Percentiles rank a stretch among this genome's conserved stretches.
phyloP scores from a whole-genome alignment of 768 basidiomycete species.

The Rhizopogon vulgaris region DNA sequence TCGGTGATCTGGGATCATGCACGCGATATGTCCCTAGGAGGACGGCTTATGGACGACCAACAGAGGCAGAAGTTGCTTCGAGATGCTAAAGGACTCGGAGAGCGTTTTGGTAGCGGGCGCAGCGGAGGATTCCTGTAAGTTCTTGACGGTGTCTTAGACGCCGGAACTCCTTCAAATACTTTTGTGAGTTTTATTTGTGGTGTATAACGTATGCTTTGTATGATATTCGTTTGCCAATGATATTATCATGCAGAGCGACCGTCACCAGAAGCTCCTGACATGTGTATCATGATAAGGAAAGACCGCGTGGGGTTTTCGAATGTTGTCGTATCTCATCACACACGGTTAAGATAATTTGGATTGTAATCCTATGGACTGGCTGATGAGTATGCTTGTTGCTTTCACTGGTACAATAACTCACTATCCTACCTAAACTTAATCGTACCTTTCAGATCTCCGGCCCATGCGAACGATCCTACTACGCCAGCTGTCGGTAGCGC shows the following conservation, averaged over 20 bases:
- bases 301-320: too few relatives aligned
- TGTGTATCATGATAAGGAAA: too few relatives aligned
- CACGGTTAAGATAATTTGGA: too few relatives aligned
- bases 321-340: background rate
- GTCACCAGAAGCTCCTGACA: too few relatives aligned
- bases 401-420: background rate
- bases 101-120: slow-evolving; percentile 74
- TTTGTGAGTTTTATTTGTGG: background rate
- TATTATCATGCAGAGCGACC: too few relatives aligned
- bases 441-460: too few relatives aligned
- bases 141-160: background rate
- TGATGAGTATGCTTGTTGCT: background rate
- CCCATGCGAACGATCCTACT: too few relatives aligned
- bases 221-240: background rate
- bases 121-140: slow-evolving; percentile 56
- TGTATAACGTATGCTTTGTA: background rate
- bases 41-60: slow-evolving; percentile 84
- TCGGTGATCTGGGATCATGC: slow-evolving; percentile 87
- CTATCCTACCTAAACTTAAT: too few relatives aligned
- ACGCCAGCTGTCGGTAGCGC: too few relatives aligned
- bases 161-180: background rate
- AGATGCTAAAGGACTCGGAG: slow-evolving; percentile 77
- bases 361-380: background rate
- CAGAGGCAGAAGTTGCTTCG: slow-evolving; percentile 71
- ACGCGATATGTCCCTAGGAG: slow-evolving; percentile 84